Evolutionary conservation across 805 yeast species (phyloP).

Genomic region (Vanderwaltozyma tropicalis): DNA sequence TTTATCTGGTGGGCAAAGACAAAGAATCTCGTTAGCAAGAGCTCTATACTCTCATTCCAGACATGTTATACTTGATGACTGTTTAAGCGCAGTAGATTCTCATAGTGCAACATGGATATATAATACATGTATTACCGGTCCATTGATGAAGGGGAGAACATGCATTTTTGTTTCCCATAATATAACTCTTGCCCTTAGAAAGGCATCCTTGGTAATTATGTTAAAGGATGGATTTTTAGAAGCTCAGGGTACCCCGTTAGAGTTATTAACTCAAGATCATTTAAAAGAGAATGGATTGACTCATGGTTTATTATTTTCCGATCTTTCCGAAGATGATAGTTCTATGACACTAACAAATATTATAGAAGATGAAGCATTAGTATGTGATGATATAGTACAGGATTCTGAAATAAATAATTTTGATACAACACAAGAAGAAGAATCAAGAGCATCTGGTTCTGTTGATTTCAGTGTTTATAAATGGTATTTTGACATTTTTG

Average conservation of each 20-base stretch:
- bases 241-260: slow-evolving; percentile 67
- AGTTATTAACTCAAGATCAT: slow-evolving; percentile 47
- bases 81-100: slow-evolving; percentile 93
- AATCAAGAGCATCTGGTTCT: slow-evolving; percentile 73
- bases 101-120: slow-evolving; percentile 92
- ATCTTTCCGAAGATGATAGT: background rate
- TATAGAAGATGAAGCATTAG: slow-evolving; percentile 43
- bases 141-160: slow-evolving; percentile 76
- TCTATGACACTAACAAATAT: slow-evolving; percentile 36
- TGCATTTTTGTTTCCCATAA: slow-evolving; percentile 89
- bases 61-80: slow-evolving; percentile 80
- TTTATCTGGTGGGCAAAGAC: slow-evolving; percentile 95
- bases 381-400: background rate
- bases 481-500: slow-evolving; percentile 59
- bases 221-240: slow-evolving; percentile 77
- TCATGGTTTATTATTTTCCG: background rate
- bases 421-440: slow-evolving; percentile 68
- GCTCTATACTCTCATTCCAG: slow-evolving; percentile 83
- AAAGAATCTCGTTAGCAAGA: slow-evolving; percentile 89
- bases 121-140: slow-evolving; percentile 82
- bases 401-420: slow-evolving; percentile 33
- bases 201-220: slow-evolving; percentile 69
- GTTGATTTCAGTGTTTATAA: slow-evolving; percentile 64
- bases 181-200: slow-evolving; percentile 73
- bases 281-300: slow-evolving; percentile 46